Evolutionary conservation across 208 protist genomes (phyloP), one percentile per base, ranked within the genome.

Genomic region (Trypanosoma brucei): DNA sequence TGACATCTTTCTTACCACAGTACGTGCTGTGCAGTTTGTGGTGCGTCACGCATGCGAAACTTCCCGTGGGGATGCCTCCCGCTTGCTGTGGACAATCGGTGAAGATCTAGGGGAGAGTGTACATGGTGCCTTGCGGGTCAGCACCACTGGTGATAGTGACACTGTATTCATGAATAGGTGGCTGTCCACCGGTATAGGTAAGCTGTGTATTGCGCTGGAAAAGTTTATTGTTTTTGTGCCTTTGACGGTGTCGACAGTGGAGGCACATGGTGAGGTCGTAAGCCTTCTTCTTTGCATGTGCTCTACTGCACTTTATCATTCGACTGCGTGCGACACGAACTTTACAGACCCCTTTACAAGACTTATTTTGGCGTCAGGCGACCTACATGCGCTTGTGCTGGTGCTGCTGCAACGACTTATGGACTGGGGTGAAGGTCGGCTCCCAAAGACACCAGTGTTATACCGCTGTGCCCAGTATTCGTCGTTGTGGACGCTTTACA

Each of bases 341-440:
- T 46, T 61, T n/a, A 81, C 86, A 51, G 88, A 94, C 62, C 48
- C 88, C 22, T 94, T 92, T 58, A 89, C 79, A 50, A 83, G 91
- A 57, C 70, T 85, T 52, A 84, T 92, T 22, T 69, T 94, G 68
- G 69, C 70, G 3, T 86, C 64, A 22, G 59, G 69, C 2, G 45
- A 61, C 11, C 71, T 94, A 9, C 3, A 53, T 2, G 30, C 58
- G 5, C 77, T 87, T 51, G 36, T 94, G 8, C 34, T 33, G 11
- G 53, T 60, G 3, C 71, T 94, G 31, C 68, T 94, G 11, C 45
- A 65, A 35, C 72, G 78, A 8, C n/a, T 88, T 2, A 68, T 79
- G 13, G 60, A 50, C n/a, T 93, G 87, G 87, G 82, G 78, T 6
- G 62, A 31, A 14, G 70, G 60, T 8, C 38, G 45, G 49, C 58